Evolutionary conservation across 345 rosid genomes (phyloP).

Genomic region (rapeseed (Brassica napus)): Da-Ae NC_063450.1:28635001-28635500

Average conservation of each 20-base stretch:
- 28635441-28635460: too few relatives aligned
- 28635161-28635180: background rate
- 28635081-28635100: constrained; percentile 96
- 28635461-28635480: too few relatives aligned
- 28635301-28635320: constrained; percentile 53
- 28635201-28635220: constrained; percentile 30
- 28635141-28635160: background rate
- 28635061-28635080: constrained; percentile 86
- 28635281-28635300: constrained; percentile 63
- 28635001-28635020: too few relatives aligned
- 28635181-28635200: background rate
- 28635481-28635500: too few relatives aligned
- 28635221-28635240: constrained; percentile 42
- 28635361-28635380: too few relatives aligned
- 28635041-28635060: too few relatives aligned
- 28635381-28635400: too few relatives aligned
- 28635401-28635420: too few relatives aligned
- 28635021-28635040: too few relatives aligned
- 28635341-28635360: too few relatives aligned
- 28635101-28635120: constrained; percentile 74
- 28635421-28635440: too few relatives aligned
- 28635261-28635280: constrained; percentile 49
- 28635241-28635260: constrained; percentile 75
- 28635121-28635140: constrained; percentile 49
- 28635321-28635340: too few relatives aligned